Evolutionary conservation across 2,329 filamentous ascomycete species (phyloP).

Genomic region (Ophidiomyces ophidiicola): DNA sequence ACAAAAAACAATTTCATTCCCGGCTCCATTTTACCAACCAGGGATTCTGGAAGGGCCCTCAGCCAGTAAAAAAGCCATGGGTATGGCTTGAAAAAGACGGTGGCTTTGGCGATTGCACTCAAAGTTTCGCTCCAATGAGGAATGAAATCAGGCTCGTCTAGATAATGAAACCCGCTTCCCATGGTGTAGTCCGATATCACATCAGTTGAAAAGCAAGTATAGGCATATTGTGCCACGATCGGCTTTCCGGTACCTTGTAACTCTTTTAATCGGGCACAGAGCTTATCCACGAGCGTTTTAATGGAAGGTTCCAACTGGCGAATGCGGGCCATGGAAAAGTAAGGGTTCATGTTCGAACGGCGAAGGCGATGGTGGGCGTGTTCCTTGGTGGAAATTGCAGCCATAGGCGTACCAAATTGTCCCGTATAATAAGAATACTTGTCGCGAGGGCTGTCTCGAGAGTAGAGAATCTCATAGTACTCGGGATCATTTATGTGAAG

Average conservation of each 20-base stretch:
- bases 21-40: conserved; percentile 8
- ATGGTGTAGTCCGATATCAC: conserved; percentile 35
- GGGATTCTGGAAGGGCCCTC: conserved; percentile 8
- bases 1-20: conserved; percentile 9
- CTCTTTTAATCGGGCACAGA: conserved; percentile 18
- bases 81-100: conserved; percentile 10
- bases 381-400: conserved; percentile 21
- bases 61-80: conserved; percentile 5
- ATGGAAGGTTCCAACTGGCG: conserved; percentile 9
- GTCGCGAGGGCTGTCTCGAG: conserved; percentile 15
- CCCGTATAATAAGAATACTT: conserved; percentile 18
- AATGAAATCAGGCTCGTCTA: conserved; percentile 23
- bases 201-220: conserved; percentile 34
- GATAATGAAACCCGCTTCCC: conserved; percentile 21
- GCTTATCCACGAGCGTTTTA: conserved; percentile 19
- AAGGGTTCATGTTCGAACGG: conserved; percentile 19
- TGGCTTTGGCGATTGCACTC: conserved; percentile 15
- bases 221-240: conserved; percentile 19
- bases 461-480: conserved; percentile 17
- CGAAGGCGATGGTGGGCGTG: conserved; percentile 19
- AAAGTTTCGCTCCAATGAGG: conserved; percentile 23
- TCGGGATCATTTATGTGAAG: conserved; percentile 24
- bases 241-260: conserved; percentile 11
- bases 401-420: conserved; percentile 17
- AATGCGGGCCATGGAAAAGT: conserved; percentile 19